A percentile compares a stretch with the other conserved stretches of the same genome.
phyloP scores from a whole-genome alignment of 106 monocot genomes.

The Vanilla planifolia region DNA sequence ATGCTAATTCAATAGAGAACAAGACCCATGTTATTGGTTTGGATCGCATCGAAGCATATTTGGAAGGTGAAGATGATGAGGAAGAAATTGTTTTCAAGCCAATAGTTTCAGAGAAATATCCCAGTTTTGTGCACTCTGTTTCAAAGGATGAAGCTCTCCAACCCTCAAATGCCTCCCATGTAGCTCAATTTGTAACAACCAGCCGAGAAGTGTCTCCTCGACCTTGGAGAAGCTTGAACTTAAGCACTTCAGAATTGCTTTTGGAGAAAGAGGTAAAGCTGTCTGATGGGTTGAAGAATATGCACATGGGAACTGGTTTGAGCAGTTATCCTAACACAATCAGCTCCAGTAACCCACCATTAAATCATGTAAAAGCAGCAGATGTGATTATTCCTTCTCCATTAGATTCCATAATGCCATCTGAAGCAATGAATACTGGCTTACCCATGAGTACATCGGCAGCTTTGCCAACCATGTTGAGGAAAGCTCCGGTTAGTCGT shows the following conservation, averaged over 20 bases:
- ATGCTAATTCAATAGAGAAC: conserved; percentile 22
- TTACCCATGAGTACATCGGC: conserved; percentile 20
- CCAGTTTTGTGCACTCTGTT: conserved; percentile 1
- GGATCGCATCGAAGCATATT: conserved; percentile 11
- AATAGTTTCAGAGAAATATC: conserved; percentile 34
- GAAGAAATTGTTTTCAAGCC: conserved; percentile 97
- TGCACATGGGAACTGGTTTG: conserved; percentile 44
- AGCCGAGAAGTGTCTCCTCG: conserved; percentile 9
- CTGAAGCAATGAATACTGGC: conserved; percentile 24
- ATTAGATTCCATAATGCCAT: conserved; percentile 29
- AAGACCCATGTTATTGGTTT: conserved; percentile 3
- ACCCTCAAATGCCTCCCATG: conserved; percentile 12
- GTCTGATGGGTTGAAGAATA: conserved; percentile 29
- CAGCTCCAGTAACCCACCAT: background rate
- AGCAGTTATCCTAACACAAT: conserved; percentile 7
- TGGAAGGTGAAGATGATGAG: conserved; percentile 56
- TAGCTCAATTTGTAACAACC: conserved; percentile 2
- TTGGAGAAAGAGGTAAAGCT: conserved; percentile 31
- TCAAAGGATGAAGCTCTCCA: conserved; percentile 19
- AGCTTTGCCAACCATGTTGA: conserved; percentile 18
- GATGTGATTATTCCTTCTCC: conserved; percentile 33
- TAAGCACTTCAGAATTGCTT: conserved; percentile 42
- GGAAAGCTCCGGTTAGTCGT: conserved; percentile 70
- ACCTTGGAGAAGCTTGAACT: conserved; percentile 21
- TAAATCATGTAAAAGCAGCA: conserved; percentile 14